These are phyloP conservation scores for Blechomonas ayalai DNA, from an alignment of 208 protist genomes.

Conservation along the genomic window DNA sequence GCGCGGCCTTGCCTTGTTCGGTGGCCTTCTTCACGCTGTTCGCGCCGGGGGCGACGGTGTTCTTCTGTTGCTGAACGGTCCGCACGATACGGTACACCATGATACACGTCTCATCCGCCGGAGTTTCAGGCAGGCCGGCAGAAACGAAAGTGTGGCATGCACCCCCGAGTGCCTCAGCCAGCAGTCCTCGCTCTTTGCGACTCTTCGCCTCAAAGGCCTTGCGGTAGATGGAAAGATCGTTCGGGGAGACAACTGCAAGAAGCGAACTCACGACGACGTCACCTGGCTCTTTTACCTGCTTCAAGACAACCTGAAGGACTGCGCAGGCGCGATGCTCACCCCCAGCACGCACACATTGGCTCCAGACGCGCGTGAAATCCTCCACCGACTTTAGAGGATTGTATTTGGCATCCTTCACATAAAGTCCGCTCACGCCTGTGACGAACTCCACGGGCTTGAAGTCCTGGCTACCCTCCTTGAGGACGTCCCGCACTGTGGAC, in stretches of 20 bases:
- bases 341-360: constrained; percentile 19
- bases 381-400: constrained; percentile 13
- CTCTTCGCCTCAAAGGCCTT: constrained; percentile 6
- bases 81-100: constrained; percentile 12
- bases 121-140: constrained; percentile 15
- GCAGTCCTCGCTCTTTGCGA: constrained; percentile 17
- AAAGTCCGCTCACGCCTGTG: constrained; percentile 28
- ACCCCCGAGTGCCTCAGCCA: constrained; percentile 22
- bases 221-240: constrained; percentile 20
- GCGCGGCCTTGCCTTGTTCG: constrained; percentile 11
- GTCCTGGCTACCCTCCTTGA: constrained; percentile 11
- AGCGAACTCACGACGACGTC: constrained; percentile 27
- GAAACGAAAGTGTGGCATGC: constrained; percentile 24
- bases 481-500: constrained; percentile 16
- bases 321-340: constrained; percentile 27
- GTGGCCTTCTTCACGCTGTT: constrained; percentile 28
- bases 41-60: constrained; percentile 7
- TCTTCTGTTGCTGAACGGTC: constrained; percentile 12
- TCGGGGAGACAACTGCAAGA: constrained; percentile 19
- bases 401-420: constrained; percentile 17
- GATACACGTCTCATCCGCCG: constrained; percentile 26
- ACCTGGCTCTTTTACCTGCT: constrained; percentile 13
- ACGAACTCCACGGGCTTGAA: constrained; percentile 13
- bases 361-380: constrained; percentile 20
- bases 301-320: constrained; percentile 24